Percentiles rank a stretch among this genome's conserved stretches.
phyloP scores from a whole-genome alignment of 2,329 filamentous ascomycete species.

The Hymenoscyphus salicellus region DNA sequence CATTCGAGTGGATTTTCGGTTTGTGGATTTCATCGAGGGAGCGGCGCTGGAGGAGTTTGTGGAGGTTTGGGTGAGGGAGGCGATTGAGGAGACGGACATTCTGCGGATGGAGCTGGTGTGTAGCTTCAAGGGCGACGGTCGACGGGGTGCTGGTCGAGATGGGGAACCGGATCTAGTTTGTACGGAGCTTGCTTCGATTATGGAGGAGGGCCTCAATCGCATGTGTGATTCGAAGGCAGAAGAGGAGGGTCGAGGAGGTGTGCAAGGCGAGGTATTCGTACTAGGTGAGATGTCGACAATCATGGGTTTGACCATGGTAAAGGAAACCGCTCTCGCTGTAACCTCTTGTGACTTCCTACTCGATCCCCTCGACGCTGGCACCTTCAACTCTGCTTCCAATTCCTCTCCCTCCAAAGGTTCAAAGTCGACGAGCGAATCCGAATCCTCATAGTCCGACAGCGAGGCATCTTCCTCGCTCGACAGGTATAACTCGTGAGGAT shows the following conservation, averaged over 20 bases:
- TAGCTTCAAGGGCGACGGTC: slow-evolving; percentile 25
- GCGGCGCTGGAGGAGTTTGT: slow-evolving; percentile 6
- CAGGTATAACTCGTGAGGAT: slow-evolving; percentile 59
- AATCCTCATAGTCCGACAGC: slow-evolving; percentile 57
- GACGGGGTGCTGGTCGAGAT: slow-evolving; percentile 14
- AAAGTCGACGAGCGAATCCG: slow-evolving; percentile 46
- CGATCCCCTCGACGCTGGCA: slow-evolving; percentile 24
- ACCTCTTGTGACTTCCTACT: slow-evolving; percentile 45
- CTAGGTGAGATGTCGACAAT: slow-evolving; percentile 37
- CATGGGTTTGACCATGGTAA: slow-evolving; percentile 58
- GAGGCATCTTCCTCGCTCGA: slow-evolving; percentile 65
- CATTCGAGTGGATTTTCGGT: slow-evolving; percentile 23
- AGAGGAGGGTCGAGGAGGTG: slow-evolving; percentile 5
- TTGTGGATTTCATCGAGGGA: slow-evolving; percentile 5
- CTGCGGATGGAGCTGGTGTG: slow-evolving; percentile 18
- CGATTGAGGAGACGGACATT: slow-evolving; percentile 24
- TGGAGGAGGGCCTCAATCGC: slow-evolving; percentile 13
- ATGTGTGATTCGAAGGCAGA: slow-evolving; percentile 10
- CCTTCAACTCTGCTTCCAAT: slow-evolving; percentile 37
- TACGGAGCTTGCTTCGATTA: slow-evolving; percentile 12
- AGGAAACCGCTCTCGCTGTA: slow-evolving; percentile 57
- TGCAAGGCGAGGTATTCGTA: slow-evolving; percentile 7
- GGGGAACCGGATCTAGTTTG: slow-evolving; percentile 9
- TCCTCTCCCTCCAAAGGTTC: slow-evolving; percentile 26
- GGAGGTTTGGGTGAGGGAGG: slow-evolving; percentile 15